Evolutionary conservation across 1,284 basidiomycete species (phyloP).

Genomic region (Trichosporon faecale): DNA sequence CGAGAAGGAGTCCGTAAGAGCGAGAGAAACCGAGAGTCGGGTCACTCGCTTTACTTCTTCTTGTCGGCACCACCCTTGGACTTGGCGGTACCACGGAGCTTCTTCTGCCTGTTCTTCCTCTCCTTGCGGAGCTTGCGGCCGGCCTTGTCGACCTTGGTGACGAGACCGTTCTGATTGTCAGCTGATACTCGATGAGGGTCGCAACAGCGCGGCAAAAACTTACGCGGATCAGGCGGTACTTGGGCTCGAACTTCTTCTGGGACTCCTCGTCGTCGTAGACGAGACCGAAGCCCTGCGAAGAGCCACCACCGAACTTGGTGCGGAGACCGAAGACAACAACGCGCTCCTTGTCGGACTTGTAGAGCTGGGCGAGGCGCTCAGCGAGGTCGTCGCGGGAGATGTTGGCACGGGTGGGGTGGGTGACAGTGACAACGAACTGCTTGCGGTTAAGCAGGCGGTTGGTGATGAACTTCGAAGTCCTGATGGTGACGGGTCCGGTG

Average conservation of each 20-base stretch:
- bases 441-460: slow-evolving; percentile 93
- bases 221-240: slow-evolving; percentile 91
- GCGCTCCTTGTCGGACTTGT: slow-evolving; percentile 64
- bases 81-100: slow-evolving; percentile 27
- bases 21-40: background rate
- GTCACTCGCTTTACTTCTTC: slow-evolving; percentile 23
- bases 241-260: slow-evolving; percentile 96
- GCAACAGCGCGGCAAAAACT: slow-evolving; percentile 53
- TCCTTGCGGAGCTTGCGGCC: slow-evolving; percentile 97
- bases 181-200: background rate
- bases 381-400: slow-evolving; percentile 89
- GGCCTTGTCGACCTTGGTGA: slow-evolving; percentile 79
- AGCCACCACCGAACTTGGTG: slow-evolving; percentile 98
- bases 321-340: slow-evolving; percentile 65
- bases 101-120: slow-evolving; percentile 98
- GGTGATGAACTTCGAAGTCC: slow-evolving; percentile 99
- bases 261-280: slow-evolving; percentile 96
- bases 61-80: slow-evolving; percentile 17
- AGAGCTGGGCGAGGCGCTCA: slow-evolving; percentile 79
- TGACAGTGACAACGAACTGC: slow-evolving; percentile 86
- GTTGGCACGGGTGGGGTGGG: slow-evolving; percentile 93
- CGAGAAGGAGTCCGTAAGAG: slow-evolving; percentile 10
- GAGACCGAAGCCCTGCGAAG: slow-evolving; percentile 93
- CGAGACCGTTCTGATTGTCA: slow-evolving; percentile 59
- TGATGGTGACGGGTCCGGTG: slow-evolving; percentile 89